phyloP scores from a whole-genome alignment of 2,329 filamentous ascomycete species.

The Chrysoporthe deuterocubensis region DNA sequence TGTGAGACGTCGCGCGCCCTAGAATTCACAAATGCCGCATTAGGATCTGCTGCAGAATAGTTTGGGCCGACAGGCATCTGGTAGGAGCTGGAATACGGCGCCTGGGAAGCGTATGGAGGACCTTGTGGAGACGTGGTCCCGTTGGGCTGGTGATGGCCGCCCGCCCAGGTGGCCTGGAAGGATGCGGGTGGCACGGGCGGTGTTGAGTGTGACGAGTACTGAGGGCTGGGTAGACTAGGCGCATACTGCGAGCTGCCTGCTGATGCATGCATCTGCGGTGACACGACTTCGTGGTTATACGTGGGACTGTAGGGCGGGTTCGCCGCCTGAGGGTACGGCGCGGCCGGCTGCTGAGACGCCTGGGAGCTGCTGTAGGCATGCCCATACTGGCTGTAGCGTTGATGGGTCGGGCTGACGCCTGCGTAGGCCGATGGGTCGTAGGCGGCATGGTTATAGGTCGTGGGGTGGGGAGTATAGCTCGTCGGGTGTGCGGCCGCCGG shows the following conservation, averaged over 20 bases:
- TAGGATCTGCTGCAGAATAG: slow-evolving; percentile 52
- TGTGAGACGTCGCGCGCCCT: slow-evolving; percentile 55
- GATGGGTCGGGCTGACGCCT: slow-evolving; percentile 50
- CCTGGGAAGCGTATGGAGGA: slow-evolving; percentile 40
- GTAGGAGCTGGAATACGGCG: slow-evolving; percentile 56
- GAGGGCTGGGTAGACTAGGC: slow-evolving; percentile 44
- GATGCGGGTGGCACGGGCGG: slow-evolving; percentile 29
- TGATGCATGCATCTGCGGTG: slow-evolving; percentile 23
- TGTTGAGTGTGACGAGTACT: slow-evolving; percentile 37
- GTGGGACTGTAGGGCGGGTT: slow-evolving; percentile 39
- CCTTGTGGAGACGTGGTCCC: slow-evolving; percentile 25
- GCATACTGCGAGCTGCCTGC: slow-evolving; percentile 41
- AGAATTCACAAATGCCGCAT: slow-evolving; percentile 47
- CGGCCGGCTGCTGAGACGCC: slow-evolving; percentile 40
- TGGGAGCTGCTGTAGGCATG: slow-evolving; percentile 47
- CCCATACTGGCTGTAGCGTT: slow-evolving; percentile 52
- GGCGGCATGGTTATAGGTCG: slow-evolving; percentile 54
- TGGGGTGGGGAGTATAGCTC: slow-evolving; percentile 44
- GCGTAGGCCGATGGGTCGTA: slow-evolving; percentile 67
- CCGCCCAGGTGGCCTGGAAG: slow-evolving; percentile 28
- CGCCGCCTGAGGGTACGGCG: slow-evolving; percentile 43
- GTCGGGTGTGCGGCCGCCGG: slow-evolving; percentile 32
- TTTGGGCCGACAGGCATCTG: slow-evolving; percentile 58
- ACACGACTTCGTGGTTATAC: slow-evolving; percentile 24
- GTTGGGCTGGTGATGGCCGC: slow-evolving; percentile 35